Evolutionary conservation across 2,329 filamentous ascomycete genomes (phyloP).

Genomic region (Fusarium multiceps): DNA sequence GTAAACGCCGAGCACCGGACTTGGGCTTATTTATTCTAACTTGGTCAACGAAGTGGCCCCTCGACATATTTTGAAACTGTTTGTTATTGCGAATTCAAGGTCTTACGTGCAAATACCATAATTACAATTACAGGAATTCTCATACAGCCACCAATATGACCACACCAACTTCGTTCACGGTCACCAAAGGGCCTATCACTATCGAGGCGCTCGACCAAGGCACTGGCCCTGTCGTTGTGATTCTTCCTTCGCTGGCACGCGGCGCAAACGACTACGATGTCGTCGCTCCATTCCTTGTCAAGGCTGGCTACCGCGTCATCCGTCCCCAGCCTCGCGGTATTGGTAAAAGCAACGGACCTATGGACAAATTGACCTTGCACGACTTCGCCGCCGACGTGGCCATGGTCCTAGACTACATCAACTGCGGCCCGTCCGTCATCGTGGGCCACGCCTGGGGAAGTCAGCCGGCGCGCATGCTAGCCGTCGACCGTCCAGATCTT

Average conservation of each 20-base stretch:
- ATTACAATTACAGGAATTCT: no score
- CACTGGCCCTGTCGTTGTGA: background rate
- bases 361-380: background rate
- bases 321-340: background rate
- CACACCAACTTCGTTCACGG: background rate
- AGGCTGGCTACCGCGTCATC: background rate
- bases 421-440: background rate
- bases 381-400: background rate
- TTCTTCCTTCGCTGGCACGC: background rate
- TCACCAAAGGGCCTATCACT: background rate
- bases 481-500: background rate
- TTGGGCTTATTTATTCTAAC: no score
- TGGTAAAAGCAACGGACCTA: background rate
- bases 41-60: no score
- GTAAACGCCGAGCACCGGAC: no score
- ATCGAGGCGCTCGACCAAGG: background rate
- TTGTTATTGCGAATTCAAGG: no score
- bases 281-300: background rate
- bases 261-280: background rate
- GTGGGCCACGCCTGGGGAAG: constrained; percentile 3
- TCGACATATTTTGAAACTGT: no score
- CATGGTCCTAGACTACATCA: background rate
- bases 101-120: no score
- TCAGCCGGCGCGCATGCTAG: background rate
- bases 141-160: background rate